A percentile compares a stretch with the other conserved stretches of the same genome.
phyloP scores from a whole-genome alignment of 768 basidiomycete species.

The Suillus lakei region DNA sequence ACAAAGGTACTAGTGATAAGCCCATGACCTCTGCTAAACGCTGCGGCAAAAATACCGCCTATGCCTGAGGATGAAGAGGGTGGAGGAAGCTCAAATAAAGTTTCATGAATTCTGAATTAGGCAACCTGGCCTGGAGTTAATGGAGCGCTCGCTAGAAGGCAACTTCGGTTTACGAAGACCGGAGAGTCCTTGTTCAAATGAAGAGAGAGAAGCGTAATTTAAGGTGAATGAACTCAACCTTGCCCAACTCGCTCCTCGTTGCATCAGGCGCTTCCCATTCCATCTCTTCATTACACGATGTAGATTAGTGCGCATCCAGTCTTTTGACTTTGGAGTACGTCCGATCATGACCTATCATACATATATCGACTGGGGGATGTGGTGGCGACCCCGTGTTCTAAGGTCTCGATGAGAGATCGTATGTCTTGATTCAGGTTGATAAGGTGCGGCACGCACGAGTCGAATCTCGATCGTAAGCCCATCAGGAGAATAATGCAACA shows the following conservation, averaged over 20 bases:
- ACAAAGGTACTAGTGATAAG: slow-evolving; percentile 62
- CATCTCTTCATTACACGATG: slow-evolving; percentile 38
- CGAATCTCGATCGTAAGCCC: slow-evolving; percentile 15
- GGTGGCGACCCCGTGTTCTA: slow-evolving; percentile 15
- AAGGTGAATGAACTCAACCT: slow-evolving; percentile 43
- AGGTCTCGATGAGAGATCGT: slow-evolving; percentile 11
- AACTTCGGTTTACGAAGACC: slow-evolving; percentile 36
- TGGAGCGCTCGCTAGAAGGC: slow-evolving; percentile 29
- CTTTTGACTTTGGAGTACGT: slow-evolving; percentile 18
- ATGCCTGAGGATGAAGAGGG: background rate
- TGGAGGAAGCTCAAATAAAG: slow-evolving; percentile 12
- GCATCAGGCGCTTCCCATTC: slow-evolving; percentile 30
- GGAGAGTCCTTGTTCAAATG: slow-evolving; percentile 33
- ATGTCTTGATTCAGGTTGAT: slow-evolving; percentile 27
- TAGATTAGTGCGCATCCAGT: slow-evolving; percentile 29
- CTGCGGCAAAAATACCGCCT: slow-evolving; percentile 13
- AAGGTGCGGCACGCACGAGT: slow-evolving; percentile 28
- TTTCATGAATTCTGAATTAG: slow-evolving; percentile 23
- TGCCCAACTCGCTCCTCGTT: slow-evolving; percentile 33
- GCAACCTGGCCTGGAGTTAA: slow-evolving; percentile 31
- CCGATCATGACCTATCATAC: slow-evolving; percentile 30
- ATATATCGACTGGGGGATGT: slow-evolving; percentile 13
- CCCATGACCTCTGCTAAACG: slow-evolving; percentile 22
- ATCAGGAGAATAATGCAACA: slow-evolving; percentile 5
- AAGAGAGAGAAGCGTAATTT: slow-evolving; percentile 51